Evolutionary conservation across 768 basidiomycete genomes (phyloP).

Genomic region (Hericium alpestre): DNA sequence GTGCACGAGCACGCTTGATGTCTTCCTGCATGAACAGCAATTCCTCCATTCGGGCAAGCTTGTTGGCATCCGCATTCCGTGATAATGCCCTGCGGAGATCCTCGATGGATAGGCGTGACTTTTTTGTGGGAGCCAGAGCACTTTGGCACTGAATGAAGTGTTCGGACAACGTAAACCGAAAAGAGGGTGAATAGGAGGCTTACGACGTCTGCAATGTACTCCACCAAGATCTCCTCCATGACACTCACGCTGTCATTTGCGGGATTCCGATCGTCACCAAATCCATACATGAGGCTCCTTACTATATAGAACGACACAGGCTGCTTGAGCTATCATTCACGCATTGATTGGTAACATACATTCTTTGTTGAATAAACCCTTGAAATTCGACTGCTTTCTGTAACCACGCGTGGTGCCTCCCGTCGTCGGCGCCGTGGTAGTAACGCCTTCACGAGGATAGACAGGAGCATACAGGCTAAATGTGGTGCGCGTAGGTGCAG

Average conservation of each 20-base stretch:
- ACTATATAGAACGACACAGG: constrained; percentile 32
- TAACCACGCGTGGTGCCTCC: constrained; percentile 35
- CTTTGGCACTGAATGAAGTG: constrained; percentile 50
- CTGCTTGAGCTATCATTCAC: background rate
- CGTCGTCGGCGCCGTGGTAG: constrained; percentile 28
- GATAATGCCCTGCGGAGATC: constrained; percentile 75
- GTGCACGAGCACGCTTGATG: constrained; percentile 77
- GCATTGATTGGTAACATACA: constrained; percentile 32
- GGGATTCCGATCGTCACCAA: constrained; percentile 85
- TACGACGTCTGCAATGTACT: constrained; percentile 85
- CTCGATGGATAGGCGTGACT: constrained; percentile 72
- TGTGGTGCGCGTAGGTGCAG: constrained; percentile 9
- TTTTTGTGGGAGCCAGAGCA: constrained; percentile 59
- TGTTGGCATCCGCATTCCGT: constrained; percentile 81
- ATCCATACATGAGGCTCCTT: constrained; percentile 83
- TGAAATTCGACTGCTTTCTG: constrained; percentile 58
- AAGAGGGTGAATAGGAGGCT: constrained; percentile 23
- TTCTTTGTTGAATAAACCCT: constrained; percentile 74
- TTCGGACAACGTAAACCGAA: background rate
- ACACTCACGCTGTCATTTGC: constrained; percentile 81
- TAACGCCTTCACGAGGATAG: constrained; percentile 36
- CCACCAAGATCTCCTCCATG: constrained; percentile 88
- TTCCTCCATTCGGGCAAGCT: constrained; percentile 87
- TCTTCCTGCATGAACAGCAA: constrained; percentile 89
- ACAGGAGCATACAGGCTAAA: constrained; percentile 31